A percentile compares a stretch with the other conserved stretches of the same genome.
These are phyloP conservation scores for Melastoma candidum DNA, from an alignment of 441 rosid genomes.

Conservation along the genomic window DNA sequence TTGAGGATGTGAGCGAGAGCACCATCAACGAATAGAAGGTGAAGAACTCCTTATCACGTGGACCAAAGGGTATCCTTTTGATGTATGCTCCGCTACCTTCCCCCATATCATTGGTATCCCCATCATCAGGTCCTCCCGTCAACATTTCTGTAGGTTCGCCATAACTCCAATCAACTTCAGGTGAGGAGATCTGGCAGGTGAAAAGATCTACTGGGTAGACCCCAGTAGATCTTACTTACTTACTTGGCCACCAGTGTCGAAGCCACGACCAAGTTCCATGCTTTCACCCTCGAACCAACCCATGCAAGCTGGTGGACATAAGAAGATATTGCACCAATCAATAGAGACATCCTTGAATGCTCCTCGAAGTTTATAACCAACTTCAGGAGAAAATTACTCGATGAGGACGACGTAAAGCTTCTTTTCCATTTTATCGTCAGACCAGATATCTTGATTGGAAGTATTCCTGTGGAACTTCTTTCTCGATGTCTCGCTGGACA, in stretches of 20 bases:
- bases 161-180: constrained; percentile 96
- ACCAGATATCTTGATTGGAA: constrained; percentile 83
- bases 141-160: constrained; percentile 97
- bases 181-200: constrained; percentile 74
- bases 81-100: constrained; percentile 97
- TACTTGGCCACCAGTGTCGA: constrained; percentile 99
- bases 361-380: not conserved
- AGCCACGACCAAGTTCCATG: constrained; percentile 99
- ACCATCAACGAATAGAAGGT: constrained; percentile 89
- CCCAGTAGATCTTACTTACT: constrained; percentile 26
- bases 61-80: constrained; percentile 89
- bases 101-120: constrained; percentile 54
- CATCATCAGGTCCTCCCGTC: constrained; percentile 52
- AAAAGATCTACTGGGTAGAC: constrained; percentile 94
- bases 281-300: constrained; percentile 91
- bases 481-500: constrained; percentile 53
- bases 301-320: constrained; percentile 68
- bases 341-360: no score
- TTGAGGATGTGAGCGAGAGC: constrained; percentile 83
- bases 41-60: constrained; percentile 71
- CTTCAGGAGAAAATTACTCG: constrained; percentile 41
- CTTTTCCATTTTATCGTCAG: constrained; percentile 88
- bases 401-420: constrained; percentile 82
- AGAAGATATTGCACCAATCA: constrained; percentile 11
- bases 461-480: constrained; percentile 47